A percentile compares a stretch with the other conserved stretches of the same genome.
Conservation (phyloP, 2,329 filamentous ascomycete genomes). For the Pseudogymnoascus sp. region DNA sequence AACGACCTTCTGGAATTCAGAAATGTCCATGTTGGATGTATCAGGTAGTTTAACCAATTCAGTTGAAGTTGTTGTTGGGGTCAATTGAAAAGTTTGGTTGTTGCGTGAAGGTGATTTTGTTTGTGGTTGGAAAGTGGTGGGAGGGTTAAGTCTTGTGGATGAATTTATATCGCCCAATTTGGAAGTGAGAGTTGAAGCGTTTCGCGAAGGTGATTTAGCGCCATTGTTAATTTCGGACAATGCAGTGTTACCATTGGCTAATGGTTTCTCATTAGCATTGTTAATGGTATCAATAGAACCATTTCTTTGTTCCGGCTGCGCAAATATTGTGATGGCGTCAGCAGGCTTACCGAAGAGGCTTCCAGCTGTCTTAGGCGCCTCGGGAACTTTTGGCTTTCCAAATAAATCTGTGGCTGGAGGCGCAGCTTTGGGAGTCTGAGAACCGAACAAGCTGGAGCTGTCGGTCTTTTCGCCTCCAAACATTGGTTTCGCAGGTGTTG, state of each 20-base stretch:
- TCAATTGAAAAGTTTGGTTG: not conserved
- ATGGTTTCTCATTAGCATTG: conserved; percentile 7
- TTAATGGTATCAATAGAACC: not conserved
- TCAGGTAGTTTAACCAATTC: not conserved
- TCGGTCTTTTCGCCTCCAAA: not conserved
- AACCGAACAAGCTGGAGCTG: not conserved
- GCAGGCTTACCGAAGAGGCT: not conserved
- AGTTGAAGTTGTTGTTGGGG: not conserved
- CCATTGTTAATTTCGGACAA: conserved; percentile 3
- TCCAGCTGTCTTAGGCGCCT: not conserved
- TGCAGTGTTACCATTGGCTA: not conserved
- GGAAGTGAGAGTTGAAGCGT: not conserved
- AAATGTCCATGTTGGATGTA: not conserved
- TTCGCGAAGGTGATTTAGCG: not conserved
- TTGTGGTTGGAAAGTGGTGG: not conserved
- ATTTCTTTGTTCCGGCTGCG: not conserved
- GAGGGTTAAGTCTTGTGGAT: not conserved
- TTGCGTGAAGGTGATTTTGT: not conserved
- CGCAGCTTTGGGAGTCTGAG: not conserved
- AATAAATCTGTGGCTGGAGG: not conserved
- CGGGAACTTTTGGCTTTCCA: not conserved
- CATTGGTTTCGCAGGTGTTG: not conserved
- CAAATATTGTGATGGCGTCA: not conserved
- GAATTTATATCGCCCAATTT: conserved; percentile 4
- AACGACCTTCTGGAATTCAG: not conserved